Evolutionary conservation across 2,329 filamentous ascomycete species (phyloP).

Genomic region (Trichophyton benhamiae): DNA sequence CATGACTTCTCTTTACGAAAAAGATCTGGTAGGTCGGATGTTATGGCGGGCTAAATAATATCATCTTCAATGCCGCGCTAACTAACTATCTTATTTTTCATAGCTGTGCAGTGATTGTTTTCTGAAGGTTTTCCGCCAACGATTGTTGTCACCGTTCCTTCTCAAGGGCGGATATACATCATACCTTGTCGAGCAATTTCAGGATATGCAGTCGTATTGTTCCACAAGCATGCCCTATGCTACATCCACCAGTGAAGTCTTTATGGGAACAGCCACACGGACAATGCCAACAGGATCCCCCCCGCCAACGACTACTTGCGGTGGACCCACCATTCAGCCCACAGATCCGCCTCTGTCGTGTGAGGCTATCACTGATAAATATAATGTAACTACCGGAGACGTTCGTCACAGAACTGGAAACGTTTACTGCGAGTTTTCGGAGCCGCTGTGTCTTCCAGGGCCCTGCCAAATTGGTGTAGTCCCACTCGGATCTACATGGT

Average conservation of each 20-base stretch:
- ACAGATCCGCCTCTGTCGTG: background rate
- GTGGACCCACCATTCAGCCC: background rate
- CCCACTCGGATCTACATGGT: background rate
- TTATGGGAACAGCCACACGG: constrained; percentile 7
- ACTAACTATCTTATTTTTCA: background rate
- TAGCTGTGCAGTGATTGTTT: constrained; percentile 15
- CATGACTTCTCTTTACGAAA: background rate
- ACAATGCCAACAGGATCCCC: constrained; percentile 3
- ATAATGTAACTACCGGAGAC: background rate
- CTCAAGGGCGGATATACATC: constrained; percentile 13
- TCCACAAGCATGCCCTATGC: constrained; percentile 13
- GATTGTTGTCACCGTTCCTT: constrained; percentile 14
- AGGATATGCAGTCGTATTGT: constrained; percentile 13
- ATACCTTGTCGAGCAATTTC: constrained; percentile 13
- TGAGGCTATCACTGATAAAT: background rate
- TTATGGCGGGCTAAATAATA: background rate
- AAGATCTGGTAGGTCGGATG: background rate
- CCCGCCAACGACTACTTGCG: background rate
- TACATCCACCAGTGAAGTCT: constrained; percentile 4
- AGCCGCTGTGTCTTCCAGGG: background rate
- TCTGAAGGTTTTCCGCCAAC: constrained; percentile 12
- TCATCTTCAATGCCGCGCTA: background rate
- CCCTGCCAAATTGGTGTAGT: background rate
- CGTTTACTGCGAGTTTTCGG: background rate
- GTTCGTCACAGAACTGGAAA: background rate